Base-by-base conservation (phyloP, 2,329 filamentous ascomycete species). In the Tetracladium maxilliforme region DNA sequence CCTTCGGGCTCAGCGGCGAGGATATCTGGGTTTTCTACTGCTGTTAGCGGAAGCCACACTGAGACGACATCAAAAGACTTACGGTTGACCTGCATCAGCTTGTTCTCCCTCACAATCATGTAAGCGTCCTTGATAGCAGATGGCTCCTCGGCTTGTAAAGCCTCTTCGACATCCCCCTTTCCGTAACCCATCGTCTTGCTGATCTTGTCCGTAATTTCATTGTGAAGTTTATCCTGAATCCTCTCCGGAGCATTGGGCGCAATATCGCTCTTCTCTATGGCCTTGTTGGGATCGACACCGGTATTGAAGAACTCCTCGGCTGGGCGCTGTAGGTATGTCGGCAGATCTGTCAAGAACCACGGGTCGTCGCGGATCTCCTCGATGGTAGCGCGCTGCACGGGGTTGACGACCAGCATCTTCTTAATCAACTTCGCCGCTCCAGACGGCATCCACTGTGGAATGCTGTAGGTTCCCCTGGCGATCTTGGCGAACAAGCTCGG, bases 41-140 rank as follows among this genome's bases (percentile, higher is more conserved):
- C 47, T 16, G 45, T n/a, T n/a, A n/a, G n/a, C n/a, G n/a, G n/a
- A n/a, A n/a, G n/a, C n/a, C n/a, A 28, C 14, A 12, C 10, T 13
- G 11, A 18, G 28, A 23, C 23, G 19, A 12, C 17, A 20, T 24
- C n/a, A 16, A 21, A 10, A 12, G 21, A 71, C 81, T 70, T 61
- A 92, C 82, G 84, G 48, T 84, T 92, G 28, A 75, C 76, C 48
- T 86, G 80, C 86, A 95, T 95, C 47, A 95, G 69, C 49, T 94
- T 90, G 47, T 95, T 95, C 52, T 98, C 90, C 26, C 87, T 73
- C 14, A 98, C 83, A 48, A 98, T 98, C 54, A 94, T 75, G 55
- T 95, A 98, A 2, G 90, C 90, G 52, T 98, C 90, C 55, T 98
- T 98, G 61, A 98, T 94, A 8, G 90, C 86, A 30, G 86, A 95